Evolutionary conservation across 495 filamentous ascomycete species (phyloP), one percentile per base, ranked within the genome.

Genomic region (Bathelium albidoporum): DNA sequence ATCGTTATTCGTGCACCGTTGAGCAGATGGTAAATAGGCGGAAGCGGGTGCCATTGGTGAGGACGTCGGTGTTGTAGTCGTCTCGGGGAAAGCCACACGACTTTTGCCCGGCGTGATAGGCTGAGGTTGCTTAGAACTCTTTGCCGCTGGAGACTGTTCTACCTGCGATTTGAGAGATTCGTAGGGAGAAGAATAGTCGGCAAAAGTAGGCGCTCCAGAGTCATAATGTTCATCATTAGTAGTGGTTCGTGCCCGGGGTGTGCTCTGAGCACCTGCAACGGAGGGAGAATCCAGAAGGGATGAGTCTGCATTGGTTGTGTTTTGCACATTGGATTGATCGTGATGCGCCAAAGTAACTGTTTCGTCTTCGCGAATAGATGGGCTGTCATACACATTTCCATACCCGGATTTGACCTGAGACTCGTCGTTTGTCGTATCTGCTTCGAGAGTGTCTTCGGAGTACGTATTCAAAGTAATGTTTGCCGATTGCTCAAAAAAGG

Each of bases 401-500:
- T 71, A 64, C 2, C 62, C 61, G 2, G 64, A 59, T 9, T 61
- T 61, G 5, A 75, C 75, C 39, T 73, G 73, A 16, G 78, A 79
- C 28, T 81, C 78, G 32, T 83, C 81, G 31, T 82, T 78, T 7
- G 73, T 71, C 0, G 71, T 73, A 32, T 76, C 79, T 32, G 73
- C 74, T 74, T 82, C 83, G 32, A 76, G 76, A 24, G 83, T 83
- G 58, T 82, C 74, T 69, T 96, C 94, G 74, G 96, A 92, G 73
- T 97, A 96, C 59, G 91, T 91, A 12, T 91, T 95, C n/a, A 98
- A 83, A 1, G 91, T 94, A 28, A 97, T 93, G 69, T 98, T 98
- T 73, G 94, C 94, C 52, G 89, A 94, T 61, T 93, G 90, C 77
- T 98, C 94, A 77, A 98, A 98, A 83, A 98, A 97, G 79, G 96